A percentile compares a stretch with the other conserved stretches of the same genome.
These are phyloP conservation scores for Pistacia integerrima DNA, from an alignment of 345 rosid species.

Conservation along the genomic window DNA sequence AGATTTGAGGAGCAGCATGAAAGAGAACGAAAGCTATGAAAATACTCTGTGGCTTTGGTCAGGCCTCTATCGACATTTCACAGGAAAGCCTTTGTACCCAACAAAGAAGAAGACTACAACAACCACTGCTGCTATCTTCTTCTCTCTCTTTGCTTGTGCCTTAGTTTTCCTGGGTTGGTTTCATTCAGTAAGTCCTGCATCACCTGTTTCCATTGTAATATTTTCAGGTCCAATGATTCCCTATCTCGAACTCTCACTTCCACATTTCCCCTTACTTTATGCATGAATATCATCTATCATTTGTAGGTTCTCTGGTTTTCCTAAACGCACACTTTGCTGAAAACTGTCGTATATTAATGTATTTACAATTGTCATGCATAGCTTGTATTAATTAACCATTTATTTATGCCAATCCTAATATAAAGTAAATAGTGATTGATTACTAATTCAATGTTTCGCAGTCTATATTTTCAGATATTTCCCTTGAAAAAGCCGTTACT, in stretches of 20 bases:
- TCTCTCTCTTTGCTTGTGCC: constrained; percentile 16
- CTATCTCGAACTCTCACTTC: too few relatives aligned
- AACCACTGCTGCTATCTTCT: background rate
- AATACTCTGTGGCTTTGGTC: background rate
- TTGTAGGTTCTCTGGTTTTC: too few relatives aligned
- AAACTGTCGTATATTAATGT: too few relatives aligned
- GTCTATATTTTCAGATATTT: constrained; percentile 25
- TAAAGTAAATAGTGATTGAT: too few relatives aligned
- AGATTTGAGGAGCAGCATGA: background rate
- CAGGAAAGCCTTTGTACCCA: background rate
- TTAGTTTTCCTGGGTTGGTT: background rate
- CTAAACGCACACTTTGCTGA: too few relatives aligned
- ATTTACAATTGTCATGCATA: too few relatives aligned
- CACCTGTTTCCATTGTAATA: too few relatives aligned
- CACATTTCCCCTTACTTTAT: too few relatives aligned
- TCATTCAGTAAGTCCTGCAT: constrained; percentile 18
- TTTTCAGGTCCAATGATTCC: too few relatives aligned
- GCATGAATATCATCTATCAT: too few relatives aligned
- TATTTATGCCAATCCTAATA: too few relatives aligned
- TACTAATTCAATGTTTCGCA: background rate
- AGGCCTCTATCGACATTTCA: background rate
- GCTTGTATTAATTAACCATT: too few relatives aligned
- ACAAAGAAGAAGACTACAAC: background rate
- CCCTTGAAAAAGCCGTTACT: background rate
- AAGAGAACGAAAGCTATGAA: constrained; percentile 1